These are phyloP conservation scores for Solanum medicagineum DNA, from an alignment of 257 asterid genomes.

Conservation along the genomic window DNA sequence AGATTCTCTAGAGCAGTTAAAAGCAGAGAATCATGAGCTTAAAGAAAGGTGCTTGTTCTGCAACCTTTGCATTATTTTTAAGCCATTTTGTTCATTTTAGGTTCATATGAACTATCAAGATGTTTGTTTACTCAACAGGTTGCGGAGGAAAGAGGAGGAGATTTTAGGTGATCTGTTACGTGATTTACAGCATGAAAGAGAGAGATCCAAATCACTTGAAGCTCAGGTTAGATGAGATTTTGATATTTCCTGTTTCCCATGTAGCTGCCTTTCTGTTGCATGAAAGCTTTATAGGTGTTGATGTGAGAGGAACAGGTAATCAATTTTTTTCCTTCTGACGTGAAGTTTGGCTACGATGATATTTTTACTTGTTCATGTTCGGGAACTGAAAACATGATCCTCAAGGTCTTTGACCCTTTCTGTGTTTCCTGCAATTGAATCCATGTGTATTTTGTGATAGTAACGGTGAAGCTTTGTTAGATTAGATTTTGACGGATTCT, in stretches of 20 bases:
- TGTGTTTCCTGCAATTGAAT: not conserved
- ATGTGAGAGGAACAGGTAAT: not conserved
- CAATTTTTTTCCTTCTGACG: not conserved
- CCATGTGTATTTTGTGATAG: not conserved
- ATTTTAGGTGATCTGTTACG: conserved; percentile 62
- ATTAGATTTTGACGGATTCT: not conserved
- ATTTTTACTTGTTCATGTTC: not conserved
- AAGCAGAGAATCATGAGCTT: conserved; percentile 57
- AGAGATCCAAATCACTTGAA: conserved; percentile 53
- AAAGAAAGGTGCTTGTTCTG: conserved; percentile 40
- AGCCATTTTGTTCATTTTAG: not conserved
- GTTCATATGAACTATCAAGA: not conserved
- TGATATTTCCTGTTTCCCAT: not conserved
- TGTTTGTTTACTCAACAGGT: conserved; percentile 25
- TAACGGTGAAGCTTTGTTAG: not conserved
- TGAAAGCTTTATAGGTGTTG: not conserved
- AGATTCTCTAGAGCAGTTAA: conserved; percentile 30
- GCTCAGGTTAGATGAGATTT: conserved; percentile 37
- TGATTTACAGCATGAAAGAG: conserved; percentile 61
- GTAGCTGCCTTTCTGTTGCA: not conserved
- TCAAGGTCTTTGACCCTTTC: not conserved
- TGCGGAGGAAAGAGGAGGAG: conserved; percentile 56
- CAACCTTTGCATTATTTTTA: not conserved
- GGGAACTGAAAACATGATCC: not conserved
- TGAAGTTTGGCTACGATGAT: not conserved